Percentiles rank a stretch among this genome's conserved stretches.
These are phyloP conservation scores for Macrolepiota dolichaula DNA, from an alignment of 768 basidiomycete genomes.

Conservation along the genomic window DNA sequence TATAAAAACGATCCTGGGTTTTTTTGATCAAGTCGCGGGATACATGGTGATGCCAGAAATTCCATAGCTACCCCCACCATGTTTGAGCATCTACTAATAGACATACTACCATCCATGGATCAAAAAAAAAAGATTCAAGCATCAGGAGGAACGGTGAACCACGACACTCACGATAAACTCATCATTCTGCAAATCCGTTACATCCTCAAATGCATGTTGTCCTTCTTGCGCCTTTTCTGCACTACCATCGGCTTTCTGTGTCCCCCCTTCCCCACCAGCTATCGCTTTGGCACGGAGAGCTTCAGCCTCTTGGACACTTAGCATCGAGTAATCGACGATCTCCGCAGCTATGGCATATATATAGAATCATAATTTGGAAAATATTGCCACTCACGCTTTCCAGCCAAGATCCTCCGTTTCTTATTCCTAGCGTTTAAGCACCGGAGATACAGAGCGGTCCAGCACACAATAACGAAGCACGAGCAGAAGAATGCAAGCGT, in stretches of 20 bases:
- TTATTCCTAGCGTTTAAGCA: constrained; percentile 20
- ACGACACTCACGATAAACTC: constrained; percentile 21
- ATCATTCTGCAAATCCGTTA: constrained; percentile 24
- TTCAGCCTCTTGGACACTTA: constrained; percentile 7
- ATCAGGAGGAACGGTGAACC: not conserved
- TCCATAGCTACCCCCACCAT: too few relatives aligned
- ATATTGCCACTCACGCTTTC: constrained; percentile 16
- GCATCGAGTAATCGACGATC: constrained; percentile 18
- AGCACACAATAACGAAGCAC: constrained; percentile 16
- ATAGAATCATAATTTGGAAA: not conserved
- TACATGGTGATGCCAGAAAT: too few relatives aligned
- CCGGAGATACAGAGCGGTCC: constrained; percentile 16
- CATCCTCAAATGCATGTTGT: constrained; percentile 19
- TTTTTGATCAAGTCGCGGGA: too few relatives aligned
- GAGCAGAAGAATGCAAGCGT: constrained; percentile 18
- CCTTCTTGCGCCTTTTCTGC: not conserved
- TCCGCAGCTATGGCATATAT: constrained; percentile 10
- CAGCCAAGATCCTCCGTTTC: constrained; percentile 16
- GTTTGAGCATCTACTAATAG: not conserved
- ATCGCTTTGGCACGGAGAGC: not conserved
- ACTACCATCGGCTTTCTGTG: not conserved
- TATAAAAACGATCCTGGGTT: too few relatives aligned
- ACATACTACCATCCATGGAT: not conserved
- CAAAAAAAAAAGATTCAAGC: not conserved
- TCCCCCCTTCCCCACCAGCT: not conserved